phyloP scores from a whole-genome alignment of 1,284 basidiomycete genomes.

The Malassezia japonica region DNA sequence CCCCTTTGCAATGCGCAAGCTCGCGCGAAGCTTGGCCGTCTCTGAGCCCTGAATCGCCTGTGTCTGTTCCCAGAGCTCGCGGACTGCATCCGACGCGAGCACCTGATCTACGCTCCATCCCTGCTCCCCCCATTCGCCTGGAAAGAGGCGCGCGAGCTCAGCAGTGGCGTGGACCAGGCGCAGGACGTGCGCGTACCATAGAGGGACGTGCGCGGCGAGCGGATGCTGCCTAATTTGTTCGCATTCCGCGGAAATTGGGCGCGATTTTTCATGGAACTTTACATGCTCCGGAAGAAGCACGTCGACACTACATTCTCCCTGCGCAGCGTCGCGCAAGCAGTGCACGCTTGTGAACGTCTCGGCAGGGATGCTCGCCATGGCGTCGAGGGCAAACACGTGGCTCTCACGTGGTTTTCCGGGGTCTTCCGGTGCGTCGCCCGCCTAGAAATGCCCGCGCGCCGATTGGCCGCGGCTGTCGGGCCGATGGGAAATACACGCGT shows the following conservation, averaged over 20 bases:
- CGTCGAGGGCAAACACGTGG: slow-evolving; percentile 5
- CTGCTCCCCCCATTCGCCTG: not conserved
- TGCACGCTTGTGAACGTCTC: no score
- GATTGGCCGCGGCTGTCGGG: slow-evolving; percentile 12
- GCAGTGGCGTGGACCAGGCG: slow-evolving; percentile 5
- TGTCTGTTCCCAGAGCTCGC: not conserved
- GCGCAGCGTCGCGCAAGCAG: slow-evolving; percentile 9
- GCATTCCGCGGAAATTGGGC: not conserved
- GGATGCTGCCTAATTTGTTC: not conserved
- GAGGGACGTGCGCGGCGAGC: slow-evolving; percentile 14
- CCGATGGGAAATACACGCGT: slow-evolving; percentile 13
- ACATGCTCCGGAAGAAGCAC: not conserved
- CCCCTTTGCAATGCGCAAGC: slow-evolving; percentile 1
- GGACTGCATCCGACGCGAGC: not conserved
- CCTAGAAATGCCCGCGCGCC: slow-evolving; percentile 10
- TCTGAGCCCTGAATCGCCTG: slow-evolving; percentile 6
- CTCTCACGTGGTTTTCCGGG: slow-evolving; percentile 7
- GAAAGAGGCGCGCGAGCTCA: not conserved
- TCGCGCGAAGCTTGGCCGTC: slow-evolving; percentile 4
- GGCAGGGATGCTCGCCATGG: slow-evolving; percentile 3
- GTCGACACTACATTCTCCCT: no score
- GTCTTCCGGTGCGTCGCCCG: slow-evolving; percentile 2
- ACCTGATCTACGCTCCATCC: slow-evolving; percentile 1
- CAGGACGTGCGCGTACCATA: slow-evolving; percentile 9
- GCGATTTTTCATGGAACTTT: not conserved